Evolutionary conservation across 495 filamentous ascomycete species (phyloP).

Genomic region (Chaetomium cochliodes): DNA sequence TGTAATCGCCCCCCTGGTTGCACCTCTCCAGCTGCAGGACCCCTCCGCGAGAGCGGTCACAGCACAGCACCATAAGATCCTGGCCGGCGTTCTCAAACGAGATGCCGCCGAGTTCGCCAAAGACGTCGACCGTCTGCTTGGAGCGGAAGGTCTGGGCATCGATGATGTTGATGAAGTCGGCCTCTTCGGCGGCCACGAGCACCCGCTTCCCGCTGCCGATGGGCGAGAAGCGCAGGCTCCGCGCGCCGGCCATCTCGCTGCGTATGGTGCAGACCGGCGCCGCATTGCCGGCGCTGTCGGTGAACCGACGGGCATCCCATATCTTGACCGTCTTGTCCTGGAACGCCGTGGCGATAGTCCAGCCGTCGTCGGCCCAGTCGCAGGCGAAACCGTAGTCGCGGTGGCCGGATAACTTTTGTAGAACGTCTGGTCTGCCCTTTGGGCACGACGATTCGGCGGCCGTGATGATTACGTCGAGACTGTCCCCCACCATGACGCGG

Average conservation of each 20-base stretch:
- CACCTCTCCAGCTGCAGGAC: constrained; percentile 73
- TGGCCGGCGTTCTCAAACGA: constrained; percentile 70
- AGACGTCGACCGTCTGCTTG: constrained; percentile 78
- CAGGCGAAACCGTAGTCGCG: constrained; percentile 84
- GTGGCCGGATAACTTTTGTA: constrained; percentile 63
- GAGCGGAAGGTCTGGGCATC: constrained; percentile 66
- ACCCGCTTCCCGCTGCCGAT: constrained; percentile 70
- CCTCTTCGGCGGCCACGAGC: constrained; percentile 77
- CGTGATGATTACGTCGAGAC: constrained; percentile 48
- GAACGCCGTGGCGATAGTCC: constrained; percentile 83
- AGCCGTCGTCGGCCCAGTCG: constrained; percentile 87
- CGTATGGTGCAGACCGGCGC: constrained; percentile 60
- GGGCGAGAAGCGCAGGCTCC: constrained; percentile 78
- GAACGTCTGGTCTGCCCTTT: constrained; percentile 40
- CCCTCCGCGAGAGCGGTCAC: constrained; percentile 73
- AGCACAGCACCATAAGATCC: constrained; percentile 70
- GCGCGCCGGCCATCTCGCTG: constrained; percentile 74
- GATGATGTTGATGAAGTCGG: constrained; percentile 77
- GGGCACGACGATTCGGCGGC: constrained; percentile 43
- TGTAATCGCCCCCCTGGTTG: constrained; percentile 35
- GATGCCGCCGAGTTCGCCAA: constrained; percentile 80
- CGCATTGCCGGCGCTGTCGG: constrained; percentile 43
- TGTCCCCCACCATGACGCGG: constrained; percentile 68
- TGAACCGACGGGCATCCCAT: constrained; percentile 80
- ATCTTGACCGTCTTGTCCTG: constrained; percentile 84